These are phyloP conservation scores for Yarrowia deformans DNA, from an alignment of 805 yeast species.

Conservation along the genomic window DNA sequence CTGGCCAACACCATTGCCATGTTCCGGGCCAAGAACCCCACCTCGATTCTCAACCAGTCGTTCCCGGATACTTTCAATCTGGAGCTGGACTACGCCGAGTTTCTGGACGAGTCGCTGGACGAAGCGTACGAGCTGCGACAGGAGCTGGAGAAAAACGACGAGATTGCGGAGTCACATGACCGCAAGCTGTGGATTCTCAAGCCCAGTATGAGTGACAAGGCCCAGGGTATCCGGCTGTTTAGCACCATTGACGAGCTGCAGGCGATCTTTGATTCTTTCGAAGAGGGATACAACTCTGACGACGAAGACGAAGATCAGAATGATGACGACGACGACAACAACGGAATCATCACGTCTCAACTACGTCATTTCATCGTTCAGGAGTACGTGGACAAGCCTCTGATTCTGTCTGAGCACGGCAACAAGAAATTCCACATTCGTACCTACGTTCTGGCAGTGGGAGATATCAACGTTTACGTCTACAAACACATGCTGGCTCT, in stretches of 20 bases:
- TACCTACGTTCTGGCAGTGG: conserved; percentile 77
- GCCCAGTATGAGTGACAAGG: conserved; percentile 97
- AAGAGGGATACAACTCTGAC: conserved; percentile 68
- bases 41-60: conserved; percentile 63
- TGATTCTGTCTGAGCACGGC: conserved; percentile 66
- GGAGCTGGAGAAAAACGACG: conserved; percentile 66
- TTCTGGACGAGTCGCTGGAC: conserved; percentile 90
- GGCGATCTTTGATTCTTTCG: conserved; percentile 82
- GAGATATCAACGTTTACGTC: conserved; percentile 79
- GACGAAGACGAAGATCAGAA: conserved; percentile 51
- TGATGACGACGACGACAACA: conserved; percentile 52
- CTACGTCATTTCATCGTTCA: conserved; percentile 91
- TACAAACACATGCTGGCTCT: conserved; percentile 80
- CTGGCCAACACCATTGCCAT: conserved; percentile 83
- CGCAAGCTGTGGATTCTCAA: conserved; percentile 74
- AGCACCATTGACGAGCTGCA: conserved; percentile 80
- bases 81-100: conserved; percentile 95
- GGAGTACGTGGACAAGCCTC: conserved; percentile 73
- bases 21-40: conserved; percentile 76
- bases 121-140: conserved; percentile 88
- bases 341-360: conserved; percentile 83
- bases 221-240: conserved; percentile 91
- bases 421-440: conserved; percentile 88
- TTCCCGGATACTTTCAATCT: conserved; percentile 79
- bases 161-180: conserved; percentile 48